These are phyloP conservation scores for Penicillium coprophilum DNA, from an alignment of 495 filamentous ascomycete species.

Conservation along the genomic window DNA sequence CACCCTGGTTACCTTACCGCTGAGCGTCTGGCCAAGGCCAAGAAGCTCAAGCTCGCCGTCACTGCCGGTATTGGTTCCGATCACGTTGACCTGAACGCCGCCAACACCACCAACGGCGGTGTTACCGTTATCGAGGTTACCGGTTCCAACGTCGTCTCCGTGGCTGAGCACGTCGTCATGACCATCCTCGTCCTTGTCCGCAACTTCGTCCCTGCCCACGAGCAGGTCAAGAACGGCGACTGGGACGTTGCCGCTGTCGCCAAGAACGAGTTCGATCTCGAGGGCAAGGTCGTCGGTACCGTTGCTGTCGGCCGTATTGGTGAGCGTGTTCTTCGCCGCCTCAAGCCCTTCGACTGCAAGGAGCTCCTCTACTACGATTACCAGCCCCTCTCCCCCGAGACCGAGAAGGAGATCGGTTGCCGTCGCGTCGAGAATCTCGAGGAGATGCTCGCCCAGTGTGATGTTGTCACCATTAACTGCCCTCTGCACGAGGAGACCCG, in stretches of 20 bases:
- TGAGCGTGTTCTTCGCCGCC: conserved; percentile 92
- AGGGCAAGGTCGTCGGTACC: conserved; percentile 96
- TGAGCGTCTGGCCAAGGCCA: conserved; percentile 94
- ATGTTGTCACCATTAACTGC: conserved; percentile 99
- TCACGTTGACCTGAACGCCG: conserved; percentile 94
- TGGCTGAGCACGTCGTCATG: conserved; percentile 96
- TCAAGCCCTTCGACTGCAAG: conserved; percentile 99
- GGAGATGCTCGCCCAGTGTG: conserved; percentile 94
- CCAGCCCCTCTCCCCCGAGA: conserved; percentile 83
- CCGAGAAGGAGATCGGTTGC: conserved; percentile 95
- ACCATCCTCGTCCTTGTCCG: conserved; percentile 94
- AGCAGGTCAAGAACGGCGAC: conserved; percentile 81
- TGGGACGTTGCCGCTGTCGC: conserved; percentile 96
- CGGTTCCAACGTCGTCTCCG: conserved; percentile 87
- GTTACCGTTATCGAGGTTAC: conserved; percentile 97
- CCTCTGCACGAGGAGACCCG: conserved; percentile 96
- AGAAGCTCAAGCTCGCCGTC: conserved; percentile 96
- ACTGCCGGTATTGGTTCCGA: conserved; percentile 98
- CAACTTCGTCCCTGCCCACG: conserved; percentile 98
- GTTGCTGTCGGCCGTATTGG: conserved; percentile 97
- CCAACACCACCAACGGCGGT: conserved; percentile 98
- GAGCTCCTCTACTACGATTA: conserved; percentile 99
- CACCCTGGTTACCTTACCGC: conserved; percentile 97
- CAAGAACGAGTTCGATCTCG: conserved; percentile 97
- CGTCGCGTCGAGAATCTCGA: conserved; percentile 83